These are phyloP conservation scores for Lantana camara DNA, from an alignment of 257 asterid genomes.

Conservation along the genomic window DNA sequence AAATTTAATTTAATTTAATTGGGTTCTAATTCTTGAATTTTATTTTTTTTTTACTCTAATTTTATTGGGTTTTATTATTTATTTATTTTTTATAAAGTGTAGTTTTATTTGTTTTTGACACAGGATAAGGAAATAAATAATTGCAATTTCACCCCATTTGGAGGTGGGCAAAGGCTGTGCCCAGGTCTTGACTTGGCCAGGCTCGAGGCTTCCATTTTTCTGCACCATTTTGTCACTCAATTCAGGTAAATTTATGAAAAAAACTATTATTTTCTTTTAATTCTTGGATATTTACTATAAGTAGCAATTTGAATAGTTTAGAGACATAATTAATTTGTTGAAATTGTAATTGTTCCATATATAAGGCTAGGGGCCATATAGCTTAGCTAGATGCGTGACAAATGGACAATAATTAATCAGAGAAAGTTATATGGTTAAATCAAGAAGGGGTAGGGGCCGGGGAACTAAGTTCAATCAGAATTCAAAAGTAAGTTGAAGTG, in stretches of 20 bases:
- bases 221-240: slow-evolving; percentile 83
- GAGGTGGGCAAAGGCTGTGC: slow-evolving; percentile 93
- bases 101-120: neutral
- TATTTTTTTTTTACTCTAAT: neutral
- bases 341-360: too few relatives aligned
- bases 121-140: slow-evolving; percentile 55
- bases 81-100: neutral
- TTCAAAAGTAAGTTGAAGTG: neutral
- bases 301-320: too few relatives aligned
- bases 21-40: neutral
- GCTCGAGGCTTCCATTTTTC: slow-evolving; percentile 91
- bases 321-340: neutral
- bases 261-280: neutral
- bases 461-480: slow-evolving; percentile 15
- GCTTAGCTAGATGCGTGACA: slow-evolving; percentile 33
- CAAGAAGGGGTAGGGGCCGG: slow-evolving; percentile 37
- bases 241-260: slow-evolving; percentile 54
- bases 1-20: too few relatives aligned
- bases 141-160: slow-evolving; percentile 81
- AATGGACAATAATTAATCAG: slow-evolving; percentile 28
- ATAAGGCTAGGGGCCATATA: slow-evolving; percentile 16
- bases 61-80: neutral
- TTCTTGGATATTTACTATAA: too few relatives aligned
- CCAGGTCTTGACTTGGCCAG: slow-evolving; percentile 96
- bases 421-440: slow-evolving; percentile 19